Percentiles rank a stretch among this genome's conserved stretches.
phyloP scores from a whole-genome alignment of 2,329 filamentous ascomycete species.

The Sporothrix brasiliensis region DNA sequence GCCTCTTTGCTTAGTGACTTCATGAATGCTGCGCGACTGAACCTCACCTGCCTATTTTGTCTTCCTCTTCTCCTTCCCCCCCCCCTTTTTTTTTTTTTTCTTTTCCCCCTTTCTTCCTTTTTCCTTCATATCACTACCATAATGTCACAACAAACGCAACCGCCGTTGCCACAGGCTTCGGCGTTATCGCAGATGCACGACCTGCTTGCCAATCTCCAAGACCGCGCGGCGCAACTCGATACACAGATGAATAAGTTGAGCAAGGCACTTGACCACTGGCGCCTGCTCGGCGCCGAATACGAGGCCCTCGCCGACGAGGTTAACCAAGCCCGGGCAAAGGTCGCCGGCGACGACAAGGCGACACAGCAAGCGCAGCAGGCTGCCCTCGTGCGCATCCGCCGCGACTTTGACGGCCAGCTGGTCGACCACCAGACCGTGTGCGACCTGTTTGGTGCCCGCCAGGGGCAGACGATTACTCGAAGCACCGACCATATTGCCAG shows the following conservation, averaged over 20 bases:
- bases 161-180: background rate
- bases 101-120: background rate
- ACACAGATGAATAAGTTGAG: slow-evolving; percentile 72
- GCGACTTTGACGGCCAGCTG: slow-evolving; percentile 64
- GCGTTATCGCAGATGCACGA: slow-evolving; percentile 43
- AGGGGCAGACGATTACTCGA: slow-evolving; percentile 47
- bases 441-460: slow-evolving; percentile 51
- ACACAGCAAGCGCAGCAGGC: slow-evolving; percentile 42
- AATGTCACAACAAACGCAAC: slow-evolving; percentile 23
- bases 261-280: slow-evolving; percentile 82
- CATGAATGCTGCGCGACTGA: background rate
- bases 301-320: slow-evolving; percentile 86
- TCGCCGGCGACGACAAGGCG: slow-evolving; percentile 46
- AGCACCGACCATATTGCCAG: slow-evolving; percentile 65
- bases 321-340: background rate
- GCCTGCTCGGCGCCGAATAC: slow-evolving; percentile 88
- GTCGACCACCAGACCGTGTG: slow-evolving; percentile 61
- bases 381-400: slow-evolving; percentile 61
- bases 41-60: background rate
- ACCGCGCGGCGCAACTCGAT: slow-evolving; percentile 74
- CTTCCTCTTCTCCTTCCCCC: background rate
- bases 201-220: slow-evolving; percentile 70
- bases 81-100: background rate
- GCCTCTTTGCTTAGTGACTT: background rate
- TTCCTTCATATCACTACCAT: background rate